These are phyloP conservation scores for Zarea fungicola DNA, from an alignment of 2,329 filamentous ascomycete species.

Conservation along the genomic window DNA sequence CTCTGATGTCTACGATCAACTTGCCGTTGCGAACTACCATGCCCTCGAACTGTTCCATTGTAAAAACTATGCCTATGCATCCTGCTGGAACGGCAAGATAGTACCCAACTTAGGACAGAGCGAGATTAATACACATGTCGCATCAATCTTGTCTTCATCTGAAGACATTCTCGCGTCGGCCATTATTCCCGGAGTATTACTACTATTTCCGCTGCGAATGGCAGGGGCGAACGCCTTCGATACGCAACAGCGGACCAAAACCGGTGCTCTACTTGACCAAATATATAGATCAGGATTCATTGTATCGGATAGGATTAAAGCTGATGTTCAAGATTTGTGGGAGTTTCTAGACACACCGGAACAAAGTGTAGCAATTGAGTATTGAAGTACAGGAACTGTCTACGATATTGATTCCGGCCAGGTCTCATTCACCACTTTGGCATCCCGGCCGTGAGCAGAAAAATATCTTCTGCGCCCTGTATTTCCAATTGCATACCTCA, in stretches of 20 bases:
- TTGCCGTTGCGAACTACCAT: conserved; percentile 16
- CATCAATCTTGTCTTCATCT: background rate
- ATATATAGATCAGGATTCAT: conserved; percentile 21
- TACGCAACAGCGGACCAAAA: background rate
- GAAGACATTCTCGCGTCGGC: background rate
- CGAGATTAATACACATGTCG: background rate
- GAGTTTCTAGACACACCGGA: background rate
- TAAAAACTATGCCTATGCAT: conserved; percentile 21
- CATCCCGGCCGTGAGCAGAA: too few relatives aligned
- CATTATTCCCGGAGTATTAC: background rate
- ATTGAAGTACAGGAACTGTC: too few relatives aligned
- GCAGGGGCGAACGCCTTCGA: background rate
- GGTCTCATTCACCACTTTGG: too few relatives aligned
- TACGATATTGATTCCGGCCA: too few relatives aligned
- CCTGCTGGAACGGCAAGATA: conserved; percentile 14
- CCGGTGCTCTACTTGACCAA: conserved; percentile 9
- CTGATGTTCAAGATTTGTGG: conserved; percentile 22
- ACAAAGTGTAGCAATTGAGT: background rate
- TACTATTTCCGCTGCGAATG: background rate
- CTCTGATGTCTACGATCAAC: conserved; percentile 1
- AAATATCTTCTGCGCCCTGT: background rate
- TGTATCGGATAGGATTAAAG: conserved; percentile 19
- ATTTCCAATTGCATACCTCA: background rate
- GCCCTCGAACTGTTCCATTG: conserved; percentile 19
- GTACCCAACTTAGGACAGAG: conserved; percentile 11